Percentiles rank a stretch among this genome's conserved stretches.
phyloP scores from a whole-genome alignment of 2,329 filamentous ascomycete genomes.

The Decorospora gaudefroyi region DNA sequence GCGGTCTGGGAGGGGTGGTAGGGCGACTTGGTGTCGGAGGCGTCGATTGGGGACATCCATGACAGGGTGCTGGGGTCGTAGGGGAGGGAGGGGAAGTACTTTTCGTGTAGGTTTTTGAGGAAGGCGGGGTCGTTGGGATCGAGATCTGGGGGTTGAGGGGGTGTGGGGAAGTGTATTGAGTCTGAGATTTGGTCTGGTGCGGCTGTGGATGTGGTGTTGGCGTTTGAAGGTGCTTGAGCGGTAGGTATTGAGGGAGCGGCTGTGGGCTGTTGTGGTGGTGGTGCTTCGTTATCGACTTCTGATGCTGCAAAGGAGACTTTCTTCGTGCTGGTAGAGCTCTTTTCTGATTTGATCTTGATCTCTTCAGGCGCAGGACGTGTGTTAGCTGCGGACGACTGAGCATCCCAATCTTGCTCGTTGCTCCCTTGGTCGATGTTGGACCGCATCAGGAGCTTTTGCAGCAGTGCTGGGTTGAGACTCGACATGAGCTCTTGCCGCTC shows the following conservation, averaged over 20 bases:
- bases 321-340: slow-evolving; percentile 25
- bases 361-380: slow-evolving; percentile 16
- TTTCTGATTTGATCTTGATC: slow-evolving; percentile 15
- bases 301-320: slow-evolving; percentile 44
- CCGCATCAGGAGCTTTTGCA: slow-evolving; percentile 75
- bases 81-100: slow-evolving; percentile 90
- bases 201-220: slow-evolving; percentile 50
- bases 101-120: slow-evolving; percentile 79
- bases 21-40: slow-evolving; percentile 67
- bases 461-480: slow-evolving; percentile 72
- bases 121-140: slow-evolving; percentile 84
- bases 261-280: slow-evolving; percentile 6
- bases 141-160: slow-evolving; percentile 66
- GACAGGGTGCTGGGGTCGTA: slow-evolving; percentile 83
- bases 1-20: slow-evolving; percentile 79
- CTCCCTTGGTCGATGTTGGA: slow-evolving; percentile 73
- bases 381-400: slow-evolving; percentile 9
- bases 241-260: slow-evolving; percentile 2
- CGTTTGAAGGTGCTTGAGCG: neutral
- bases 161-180: slow-evolving; percentile 64
- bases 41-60: slow-evolving; percentile 78
- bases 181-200: slow-evolving; percentile 59
- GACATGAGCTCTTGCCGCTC: slow-evolving; percentile 80
- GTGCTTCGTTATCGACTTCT: slow-evolving; percentile 14
- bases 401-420: slow-evolving; percentile 47